Conservation (phyloP, 2,329 filamentous ascomycete species). For the Xylariomycetidae sp. region DNA sequence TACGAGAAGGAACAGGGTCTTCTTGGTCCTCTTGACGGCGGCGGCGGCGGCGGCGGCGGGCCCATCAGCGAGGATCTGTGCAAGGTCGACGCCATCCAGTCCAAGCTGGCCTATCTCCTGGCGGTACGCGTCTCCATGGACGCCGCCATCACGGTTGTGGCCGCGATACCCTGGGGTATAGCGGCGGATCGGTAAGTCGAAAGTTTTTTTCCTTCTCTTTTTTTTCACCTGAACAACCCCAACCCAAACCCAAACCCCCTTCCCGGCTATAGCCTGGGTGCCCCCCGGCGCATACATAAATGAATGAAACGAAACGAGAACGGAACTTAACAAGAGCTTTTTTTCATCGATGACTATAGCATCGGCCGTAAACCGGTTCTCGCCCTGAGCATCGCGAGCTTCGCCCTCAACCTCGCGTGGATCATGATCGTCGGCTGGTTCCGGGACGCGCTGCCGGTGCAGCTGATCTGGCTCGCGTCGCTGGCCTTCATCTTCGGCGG, state of each 20-base stretch:
- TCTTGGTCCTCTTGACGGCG: too few relatives aligned
- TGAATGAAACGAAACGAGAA: too few relatives aligned
- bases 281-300: too few relatives aligned
- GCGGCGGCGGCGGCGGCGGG: conserved; percentile 7
- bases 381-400: conserved; percentile 24
- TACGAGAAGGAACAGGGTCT: conserved; percentile 24
- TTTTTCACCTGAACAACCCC: background rate
- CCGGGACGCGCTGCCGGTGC: conserved; percentile 25
- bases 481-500: conserved; percentile 31
- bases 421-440: conserved; percentile 30
- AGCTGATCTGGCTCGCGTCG: conserved; percentile 29
- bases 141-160: conserved; percentile 27
- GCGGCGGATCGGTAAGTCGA: conserved; percentile 30
- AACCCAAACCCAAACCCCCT: too few relatives aligned
- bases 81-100: conserved; percentile 32
- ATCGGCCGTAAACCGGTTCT: conserved; percentile 33
- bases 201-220: background rate
- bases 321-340: conserved; percentile 1
- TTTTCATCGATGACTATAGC: conserved; percentile 6
- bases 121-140: conserved; percentile 25
- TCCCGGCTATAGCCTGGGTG: too few relatives aligned
- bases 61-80: conserved; percentile 33
- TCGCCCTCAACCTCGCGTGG: conserved; percentile 22
- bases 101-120: conserved; percentile 29
- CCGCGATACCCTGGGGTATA: conserved; percentile 33